Evolutionary conservation across 2,329 filamentous ascomycete genomes (phyloP).

Genomic region (Tetracladium maxilliforme): DNA sequence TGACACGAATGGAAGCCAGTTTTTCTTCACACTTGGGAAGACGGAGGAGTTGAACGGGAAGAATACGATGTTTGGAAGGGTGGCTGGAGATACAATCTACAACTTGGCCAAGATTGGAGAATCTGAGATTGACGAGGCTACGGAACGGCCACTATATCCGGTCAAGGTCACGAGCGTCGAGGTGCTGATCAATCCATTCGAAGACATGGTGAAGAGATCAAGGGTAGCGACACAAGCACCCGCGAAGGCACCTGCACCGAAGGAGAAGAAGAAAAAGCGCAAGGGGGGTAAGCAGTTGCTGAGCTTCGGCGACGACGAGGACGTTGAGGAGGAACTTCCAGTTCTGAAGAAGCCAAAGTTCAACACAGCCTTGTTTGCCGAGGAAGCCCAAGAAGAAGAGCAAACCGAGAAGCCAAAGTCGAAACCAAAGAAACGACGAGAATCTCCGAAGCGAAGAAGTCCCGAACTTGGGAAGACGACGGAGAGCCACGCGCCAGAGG

Average conservation of each 20-base stretch:
- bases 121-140: constrained; percentile 62
- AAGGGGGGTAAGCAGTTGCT: constrained; percentile 64
- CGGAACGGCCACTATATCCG: constrained; percentile 75
- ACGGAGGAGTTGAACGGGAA: constrained; percentile 74
- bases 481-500: too few species aligned
- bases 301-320: constrained; percentile 56
- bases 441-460: constrained; percentile 3
- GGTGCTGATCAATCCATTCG: constrained; percentile 69
- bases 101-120: constrained; percentile 92
- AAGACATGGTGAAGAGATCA: constrained; percentile 61
- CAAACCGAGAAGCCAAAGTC: constrained; percentile 13
- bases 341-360: constrained; percentile 65
- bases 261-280: constrained; percentile 51
- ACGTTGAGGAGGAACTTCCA: constrained; percentile 37
- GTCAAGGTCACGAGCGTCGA: constrained; percentile 63
- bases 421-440: constrained; percentile 13
- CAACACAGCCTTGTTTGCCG: constrained; percentile 55
- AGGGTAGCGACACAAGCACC: constrained; percentile 39
- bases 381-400: constrained; percentile 21
- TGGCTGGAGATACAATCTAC: constrained; percentile 91
- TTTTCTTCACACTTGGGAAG: constrained; percentile 86
- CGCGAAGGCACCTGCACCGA: constrained; percentile 24
- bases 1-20: constrained; percentile 85
- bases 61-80: constrained; percentile 86
- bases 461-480: too few species aligned